A percentile compares a stretch with the other conserved stretches of the same genome.
phyloP scores from a whole-genome alignment of 306 rosid species.

The Nissolia schottii region DNA sequence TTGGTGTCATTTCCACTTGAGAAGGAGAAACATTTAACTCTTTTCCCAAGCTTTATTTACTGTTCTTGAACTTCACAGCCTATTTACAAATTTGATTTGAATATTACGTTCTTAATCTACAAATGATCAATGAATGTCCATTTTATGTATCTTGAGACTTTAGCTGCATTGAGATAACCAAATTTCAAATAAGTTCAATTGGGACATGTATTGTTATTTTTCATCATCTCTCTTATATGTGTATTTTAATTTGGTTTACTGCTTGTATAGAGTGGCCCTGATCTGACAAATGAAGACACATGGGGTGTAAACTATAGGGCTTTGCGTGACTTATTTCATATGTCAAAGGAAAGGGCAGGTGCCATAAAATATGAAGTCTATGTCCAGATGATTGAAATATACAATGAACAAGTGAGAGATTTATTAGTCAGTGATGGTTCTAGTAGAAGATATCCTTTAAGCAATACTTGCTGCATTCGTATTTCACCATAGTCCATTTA shows the following conservation, averaged over 20 bases:
- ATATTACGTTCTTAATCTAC: neutral
- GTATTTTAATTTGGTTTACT: slow-evolving; percentile 11
- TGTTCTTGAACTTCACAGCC: neutral
- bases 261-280: slow-evolving; percentile 83
- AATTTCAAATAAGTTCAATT: neutral
- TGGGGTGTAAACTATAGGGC: slow-evolving; percentile 99
- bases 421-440: slow-evolving; percentile 84
- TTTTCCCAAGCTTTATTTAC: neutral
- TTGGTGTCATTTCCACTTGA: neutral
- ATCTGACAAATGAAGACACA: slow-evolving; percentile 74
- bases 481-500: slow-evolving; percentile 3
- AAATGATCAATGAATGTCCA: neutral
- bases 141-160: slow-evolving; percentile 4
- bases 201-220: neutral
- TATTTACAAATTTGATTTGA: neutral
- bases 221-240: neutral
- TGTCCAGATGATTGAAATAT: slow-evolving; percentile 97
- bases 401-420: slow-evolving; percentile 99
- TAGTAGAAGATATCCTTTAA: slow-evolving; percentile 90
- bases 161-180: neutral
- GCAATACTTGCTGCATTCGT: neutral
- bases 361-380: slow-evolving; percentile 84
- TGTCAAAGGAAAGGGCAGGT: slow-evolving; percentile 62
- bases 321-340: slow-evolving; percentile 76
- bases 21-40: neutral